Conservation (phyloP, 2,329 filamentous ascomycete species). For the Xylaria multiplex region DNA sequence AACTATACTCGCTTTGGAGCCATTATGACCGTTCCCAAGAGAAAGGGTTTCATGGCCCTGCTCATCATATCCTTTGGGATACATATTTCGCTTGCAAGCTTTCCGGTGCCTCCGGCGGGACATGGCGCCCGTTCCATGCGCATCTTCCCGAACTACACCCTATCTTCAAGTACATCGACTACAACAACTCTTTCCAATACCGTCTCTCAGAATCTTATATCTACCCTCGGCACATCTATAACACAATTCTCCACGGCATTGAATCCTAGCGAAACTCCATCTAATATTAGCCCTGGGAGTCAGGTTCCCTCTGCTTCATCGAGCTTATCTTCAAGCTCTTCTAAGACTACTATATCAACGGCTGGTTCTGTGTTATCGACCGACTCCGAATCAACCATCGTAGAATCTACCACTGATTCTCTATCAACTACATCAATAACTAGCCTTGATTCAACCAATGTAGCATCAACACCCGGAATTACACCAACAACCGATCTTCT, state of each 20-base stretch:
- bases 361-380: too few species aligned
- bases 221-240: too few species aligned
- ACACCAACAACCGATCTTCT: background rate
- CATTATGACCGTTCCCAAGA: background rate
- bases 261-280: too few species aligned
- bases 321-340: background rate
- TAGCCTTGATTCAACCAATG: too few species aligned
- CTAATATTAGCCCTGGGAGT: too few species aligned
- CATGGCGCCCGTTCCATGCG: background rate
- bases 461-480: background rate
- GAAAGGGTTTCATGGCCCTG: background rate
- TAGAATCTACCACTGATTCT: too few species aligned
- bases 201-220: background rate
- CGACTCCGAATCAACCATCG: too few species aligned
- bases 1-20: background rate
- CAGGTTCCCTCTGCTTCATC: background rate
- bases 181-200: background rate
- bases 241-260: too few species aligned
- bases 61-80: background rate
- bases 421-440: too few species aligned
- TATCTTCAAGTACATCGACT: too few species aligned
- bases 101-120: slow-evolving; percentile 1
- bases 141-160: background rate
- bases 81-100: background rate
- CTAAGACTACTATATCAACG: background rate